phyloP scores from a whole-genome alignment of 139 green algal species.

The Coccomyxa sp. region DNA sequence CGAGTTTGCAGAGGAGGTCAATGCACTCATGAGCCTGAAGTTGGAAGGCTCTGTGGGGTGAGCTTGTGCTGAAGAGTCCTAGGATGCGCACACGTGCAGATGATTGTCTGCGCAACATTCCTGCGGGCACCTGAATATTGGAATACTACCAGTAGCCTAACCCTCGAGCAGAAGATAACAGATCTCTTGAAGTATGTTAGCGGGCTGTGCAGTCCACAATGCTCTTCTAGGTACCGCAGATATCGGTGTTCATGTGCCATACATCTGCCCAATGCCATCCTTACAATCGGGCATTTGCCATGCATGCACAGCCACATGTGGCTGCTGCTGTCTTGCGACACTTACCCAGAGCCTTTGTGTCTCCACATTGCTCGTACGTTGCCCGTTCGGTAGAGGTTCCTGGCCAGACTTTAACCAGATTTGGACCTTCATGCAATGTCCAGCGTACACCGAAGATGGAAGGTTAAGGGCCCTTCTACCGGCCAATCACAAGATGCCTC shows the following conservation, averaged over 20 bases:
- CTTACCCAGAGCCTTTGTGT: background rate
- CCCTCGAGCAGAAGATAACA: background rate
- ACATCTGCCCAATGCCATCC: too few species aligned
- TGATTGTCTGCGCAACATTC: background rate
- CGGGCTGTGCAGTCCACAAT: background rate
- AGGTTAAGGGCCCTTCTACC: too few species aligned
- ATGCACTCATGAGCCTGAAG: slow-evolving; percentile 98
- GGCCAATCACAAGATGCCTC: too few species aligned
- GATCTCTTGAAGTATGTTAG: background rate
- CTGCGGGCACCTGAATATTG: background rate
- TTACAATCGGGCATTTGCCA: background rate
- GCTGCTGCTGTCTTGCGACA: too few species aligned
- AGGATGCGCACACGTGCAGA: background rate
- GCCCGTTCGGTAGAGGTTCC: too few species aligned
- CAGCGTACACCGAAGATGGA: too few species aligned
- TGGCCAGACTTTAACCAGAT: too few species aligned
- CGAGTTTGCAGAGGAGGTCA: slow-evolving; percentile 98
- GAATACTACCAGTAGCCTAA: background rate
- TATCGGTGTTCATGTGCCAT: background rate
- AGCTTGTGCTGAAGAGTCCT: background rate
- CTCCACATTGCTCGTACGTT: background rate
- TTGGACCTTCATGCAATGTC: too few species aligned
- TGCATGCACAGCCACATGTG: too few species aligned
- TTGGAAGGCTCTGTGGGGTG: slow-evolving; percentile 95
- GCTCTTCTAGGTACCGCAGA: background rate